phyloP scores from a whole-genome alignment of 441 rosid genomes.

The Eutrema salsugineum region DNA sequence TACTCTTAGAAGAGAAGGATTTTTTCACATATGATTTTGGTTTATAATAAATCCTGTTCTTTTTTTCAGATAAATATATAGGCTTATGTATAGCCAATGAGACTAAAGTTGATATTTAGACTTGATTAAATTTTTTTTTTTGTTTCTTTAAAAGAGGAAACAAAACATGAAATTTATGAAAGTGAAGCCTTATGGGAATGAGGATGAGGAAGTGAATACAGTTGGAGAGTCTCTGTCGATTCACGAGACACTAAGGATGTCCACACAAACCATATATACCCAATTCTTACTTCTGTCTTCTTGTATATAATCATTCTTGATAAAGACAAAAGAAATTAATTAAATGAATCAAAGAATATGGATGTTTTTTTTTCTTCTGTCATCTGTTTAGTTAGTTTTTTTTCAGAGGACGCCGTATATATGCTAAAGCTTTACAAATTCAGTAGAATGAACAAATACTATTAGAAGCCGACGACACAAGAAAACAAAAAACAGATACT shows the following conservation, averaged over 20 bases:
- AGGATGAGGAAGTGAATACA: conserved; percentile 22
- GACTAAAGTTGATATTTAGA: background rate
- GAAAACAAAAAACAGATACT: background rate
- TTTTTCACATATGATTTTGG: background rate
- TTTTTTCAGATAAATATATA: background rate
- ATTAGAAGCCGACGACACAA: background rate
- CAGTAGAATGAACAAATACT: conserved; percentile 9
- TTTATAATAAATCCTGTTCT: background rate
- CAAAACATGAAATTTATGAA: background rate
- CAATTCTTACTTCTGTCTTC: conserved; percentile 22
- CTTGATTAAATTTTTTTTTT: background rate
- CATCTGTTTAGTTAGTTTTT: background rate
- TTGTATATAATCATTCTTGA: conserved; percentile 2
- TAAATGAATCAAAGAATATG: conserved; percentile 8
- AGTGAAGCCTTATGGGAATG: conserved; percentile 22
- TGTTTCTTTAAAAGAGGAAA: background rate
- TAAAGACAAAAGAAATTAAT: background rate
- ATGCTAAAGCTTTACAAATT: background rate
- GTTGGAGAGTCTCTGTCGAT: conserved; percentile 30
- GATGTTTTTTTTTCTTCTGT: conserved; percentile 14
- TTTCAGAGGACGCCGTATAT: background rate
- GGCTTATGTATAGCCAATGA: background rate
- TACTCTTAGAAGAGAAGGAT: background rate
- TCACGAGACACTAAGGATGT: conserved; percentile 31
- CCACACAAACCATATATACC: conserved; percentile 29